A percentile compares a stretch with the other conserved stretches of the same genome.
Conservation (phyloP, 192 early-diverging fungal species). For the Coemansia sp. region DNA sequence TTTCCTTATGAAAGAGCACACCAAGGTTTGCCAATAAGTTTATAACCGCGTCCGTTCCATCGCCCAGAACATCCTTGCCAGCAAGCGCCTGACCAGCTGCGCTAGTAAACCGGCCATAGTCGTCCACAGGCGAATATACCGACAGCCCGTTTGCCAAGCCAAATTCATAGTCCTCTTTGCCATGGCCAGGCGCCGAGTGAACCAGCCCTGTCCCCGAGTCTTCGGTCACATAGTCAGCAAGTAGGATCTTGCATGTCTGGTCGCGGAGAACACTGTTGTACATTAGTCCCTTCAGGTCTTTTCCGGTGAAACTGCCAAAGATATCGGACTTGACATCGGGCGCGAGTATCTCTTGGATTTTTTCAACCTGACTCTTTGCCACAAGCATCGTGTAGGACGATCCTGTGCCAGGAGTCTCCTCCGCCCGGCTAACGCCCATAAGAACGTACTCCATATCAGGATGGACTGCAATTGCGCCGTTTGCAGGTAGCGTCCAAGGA, state of each 20-base stretch:
- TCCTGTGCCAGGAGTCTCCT: not conserved
- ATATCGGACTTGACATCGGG: constrained; percentile 3
- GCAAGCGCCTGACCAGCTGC: constrained; percentile 64
- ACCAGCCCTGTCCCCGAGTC: constrained; percentile 82
- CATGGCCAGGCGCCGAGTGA: constrained; percentile 81
- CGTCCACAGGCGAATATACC: constrained; percentile 73
- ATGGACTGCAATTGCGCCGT: constrained; percentile 71
- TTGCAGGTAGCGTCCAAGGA: constrained; percentile 81
- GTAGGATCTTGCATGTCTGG: constrained; percentile 58
- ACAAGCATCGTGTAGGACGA: constrained; percentile 27
- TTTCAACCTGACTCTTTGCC: constrained; percentile 25
- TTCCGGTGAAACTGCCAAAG: constrained; percentile 34
- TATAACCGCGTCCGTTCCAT: constrained; percentile 64
- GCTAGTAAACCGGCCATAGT: constrained; percentile 67
- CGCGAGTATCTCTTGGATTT: constrained; percentile 18
- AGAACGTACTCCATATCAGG: constrained; percentile 65
- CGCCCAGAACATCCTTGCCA: constrained; percentile 62
- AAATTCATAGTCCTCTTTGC: constrained; percentile 82
- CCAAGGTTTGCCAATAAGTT: constrained; percentile 49
- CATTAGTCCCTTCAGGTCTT: constrained; percentile 56
- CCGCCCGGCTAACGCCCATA: constrained; percentile 18
- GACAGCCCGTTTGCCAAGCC: constrained; percentile 57
- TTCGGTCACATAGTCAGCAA: constrained; percentile 66
- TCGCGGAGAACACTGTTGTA: constrained; percentile 64
- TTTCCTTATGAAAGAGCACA: constrained; percentile 56